phyloP scores from a whole-genome alignment of 345 rosid genomes.

The Sonneratia caseolaris region DNA sequence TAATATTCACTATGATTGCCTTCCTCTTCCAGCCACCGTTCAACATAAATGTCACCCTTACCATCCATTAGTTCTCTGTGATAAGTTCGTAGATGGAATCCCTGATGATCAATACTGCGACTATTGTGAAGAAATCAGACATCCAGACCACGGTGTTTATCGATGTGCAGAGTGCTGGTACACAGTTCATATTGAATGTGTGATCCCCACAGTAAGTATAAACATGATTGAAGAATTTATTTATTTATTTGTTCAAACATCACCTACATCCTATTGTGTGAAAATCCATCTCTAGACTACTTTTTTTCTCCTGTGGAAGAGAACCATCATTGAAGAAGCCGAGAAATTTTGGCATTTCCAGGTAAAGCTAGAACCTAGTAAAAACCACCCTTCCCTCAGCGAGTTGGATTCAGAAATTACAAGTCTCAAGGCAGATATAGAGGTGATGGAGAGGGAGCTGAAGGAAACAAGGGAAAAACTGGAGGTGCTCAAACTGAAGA shows the following conservation, averaged over 20 bases:
- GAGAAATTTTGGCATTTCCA: background rate
- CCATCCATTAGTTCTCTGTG: background rate
- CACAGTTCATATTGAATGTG: background rate
- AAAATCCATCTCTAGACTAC: too few species aligned
- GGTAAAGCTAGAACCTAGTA: background rate
- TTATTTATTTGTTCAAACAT: too few species aligned
- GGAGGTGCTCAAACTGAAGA: background rate
- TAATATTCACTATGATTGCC: background rate
- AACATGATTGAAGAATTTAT: too few species aligned
- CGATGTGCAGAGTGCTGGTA: background rate
- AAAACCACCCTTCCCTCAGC: background rate
- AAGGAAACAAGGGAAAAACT: background rate
- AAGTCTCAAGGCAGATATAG: too few species aligned
- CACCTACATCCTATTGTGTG: too few species aligned
- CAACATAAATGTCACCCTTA: background rate
- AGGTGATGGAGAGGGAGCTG: background rate
- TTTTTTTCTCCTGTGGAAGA: too few species aligned
- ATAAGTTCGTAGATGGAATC: background rate
- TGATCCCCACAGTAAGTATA: background rate
- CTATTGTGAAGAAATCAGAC: background rate
- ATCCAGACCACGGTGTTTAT: background rate
- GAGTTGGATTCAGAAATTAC: background rate
- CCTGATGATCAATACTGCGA: background rate
- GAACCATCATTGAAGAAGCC: too few species aligned
- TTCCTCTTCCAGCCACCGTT: background rate